Evolutionary conservation across 768 basidiomycete species (phyloP).

Genomic region (Tephrocybe sp.): DNA sequence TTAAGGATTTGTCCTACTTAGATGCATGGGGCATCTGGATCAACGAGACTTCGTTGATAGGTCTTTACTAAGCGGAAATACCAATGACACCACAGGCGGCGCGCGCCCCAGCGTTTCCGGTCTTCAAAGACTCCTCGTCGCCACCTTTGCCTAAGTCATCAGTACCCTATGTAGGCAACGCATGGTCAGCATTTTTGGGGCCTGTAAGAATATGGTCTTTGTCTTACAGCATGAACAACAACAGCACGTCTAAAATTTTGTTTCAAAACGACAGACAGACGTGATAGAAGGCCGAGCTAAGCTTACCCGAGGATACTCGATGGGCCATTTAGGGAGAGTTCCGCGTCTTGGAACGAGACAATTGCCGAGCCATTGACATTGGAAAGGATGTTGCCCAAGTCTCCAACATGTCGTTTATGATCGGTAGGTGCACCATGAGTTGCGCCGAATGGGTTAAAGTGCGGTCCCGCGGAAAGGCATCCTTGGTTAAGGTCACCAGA

Average conservation of each 20-base stretch:
- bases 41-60: neutral
- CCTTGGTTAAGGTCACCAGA: conserved; percentile 67
- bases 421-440: conserved; percentile 67
- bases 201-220: conserved; percentile 5
- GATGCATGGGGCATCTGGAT: neutral
- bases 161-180: conserved; percentile 45
- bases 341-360: conserved; percentile 57
- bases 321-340: conserved; percentile 68
- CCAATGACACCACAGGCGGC: conserved; percentile 86
- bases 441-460: conserved; percentile 72
- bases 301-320: conserved; percentile 69
- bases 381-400: conserved; percentile 72
- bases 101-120: conserved; percentile 75
- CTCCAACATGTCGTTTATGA: conserved; percentile 65
- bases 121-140: conserved; percentile 69
- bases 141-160: conserved; percentile 79
- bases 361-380: conserved; percentile 57
- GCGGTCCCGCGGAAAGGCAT: conserved; percentile 67
- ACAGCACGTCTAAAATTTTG: conserved; percentile 54
- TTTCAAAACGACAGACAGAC: neutral
- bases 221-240: conserved; percentile 68
- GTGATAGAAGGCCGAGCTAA: neutral
- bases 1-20: neutral
- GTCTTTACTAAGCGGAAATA: conserved; percentile 22
- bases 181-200: conserved; percentile 4